These are phyloP conservation scores for Huntiella savannae DNA, from an alignment of 2,329 filamentous ascomycete species.

Conservation along the genomic window DNA sequence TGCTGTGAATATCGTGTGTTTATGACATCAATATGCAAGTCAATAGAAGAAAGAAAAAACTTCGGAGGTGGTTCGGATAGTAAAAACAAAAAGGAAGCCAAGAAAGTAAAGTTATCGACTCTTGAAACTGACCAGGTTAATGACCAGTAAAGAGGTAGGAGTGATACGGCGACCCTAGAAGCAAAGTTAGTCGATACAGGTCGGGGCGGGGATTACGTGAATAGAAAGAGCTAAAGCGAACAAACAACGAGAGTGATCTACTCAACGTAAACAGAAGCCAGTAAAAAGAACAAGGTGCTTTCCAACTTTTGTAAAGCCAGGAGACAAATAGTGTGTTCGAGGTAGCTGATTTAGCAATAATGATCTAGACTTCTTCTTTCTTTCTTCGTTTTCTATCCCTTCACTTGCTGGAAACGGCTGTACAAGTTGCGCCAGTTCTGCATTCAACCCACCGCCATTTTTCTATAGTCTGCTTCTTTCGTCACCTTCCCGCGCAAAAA, in stretches of 20 bases:
- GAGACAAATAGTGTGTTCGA: background rate
- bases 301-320: background rate
- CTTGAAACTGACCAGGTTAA: conserved; percentile 6
- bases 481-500: no score
- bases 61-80: conserved; percentile 4
- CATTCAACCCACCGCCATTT: background rate
- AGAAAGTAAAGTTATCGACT: conserved; percentile 6
- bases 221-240: background rate
- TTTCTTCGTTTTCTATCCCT: background rate
- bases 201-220: no score
- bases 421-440: background rate
- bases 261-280: background rate
- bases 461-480: background rate
- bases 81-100: background rate
- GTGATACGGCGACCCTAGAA: background rate
- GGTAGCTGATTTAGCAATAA: background rate
- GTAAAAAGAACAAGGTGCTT: background rate
- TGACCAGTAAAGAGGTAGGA: background rate
- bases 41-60: no score
- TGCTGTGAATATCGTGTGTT: no score
- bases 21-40: no score
- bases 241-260: background rate
- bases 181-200: no score
- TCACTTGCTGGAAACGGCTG: background rate
- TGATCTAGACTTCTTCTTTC: no score